Evolutionary conservation across 108 stramenopile species (phyloP), one percentile per base, ranked within the genome.

Genomic region (Conticribra guillardii): DNA sequence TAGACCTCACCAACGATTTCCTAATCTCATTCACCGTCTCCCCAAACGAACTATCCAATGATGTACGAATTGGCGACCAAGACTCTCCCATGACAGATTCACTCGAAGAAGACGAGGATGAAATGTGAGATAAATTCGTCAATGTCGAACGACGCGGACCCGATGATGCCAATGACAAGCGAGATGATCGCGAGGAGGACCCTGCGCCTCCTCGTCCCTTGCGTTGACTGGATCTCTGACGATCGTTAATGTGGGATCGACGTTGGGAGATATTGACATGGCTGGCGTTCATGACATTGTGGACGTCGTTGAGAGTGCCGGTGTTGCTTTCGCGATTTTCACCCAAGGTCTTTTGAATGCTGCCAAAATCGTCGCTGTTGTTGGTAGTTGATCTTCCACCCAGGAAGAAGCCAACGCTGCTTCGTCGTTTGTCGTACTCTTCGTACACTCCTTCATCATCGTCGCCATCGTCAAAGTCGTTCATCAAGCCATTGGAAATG

Each of bases 81-180:
- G 62, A 64, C 45, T 78, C 69, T 33, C 57, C 64, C 57, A 76
- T 17, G 1, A 48, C 51, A 59, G 31, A 27, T 49, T 57, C 51
- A 31, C 54, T 44, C 37, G 54, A 48, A 30, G 62, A 64, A 1
- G 69, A 71, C 53, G 68, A 69, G 24, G 60, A 62, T n/a, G 76
- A 78, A 71, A 78, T 78, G 56, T 78, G 76, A 16, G 69, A 70
- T 26, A 78, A 19, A 45, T 78, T 78, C 1, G 55, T 30, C 14
- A 54, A 59, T 22, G 17, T 41, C 2, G 64, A 22, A 16, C 52
- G 51, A 14, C 60, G 60, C 21, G 29, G 41, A 17, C n/a, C n/a
- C 18, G 21, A 44, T 4, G 60, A 24, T 46, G 9, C 41, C 22
- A 14, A 19, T 49, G 17, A 33, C 46, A 33, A 16, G 44, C 21